Conservation (phyloP, 2,329 filamentous ascomycete species). For the Colletotrichum sp. region DNA sequence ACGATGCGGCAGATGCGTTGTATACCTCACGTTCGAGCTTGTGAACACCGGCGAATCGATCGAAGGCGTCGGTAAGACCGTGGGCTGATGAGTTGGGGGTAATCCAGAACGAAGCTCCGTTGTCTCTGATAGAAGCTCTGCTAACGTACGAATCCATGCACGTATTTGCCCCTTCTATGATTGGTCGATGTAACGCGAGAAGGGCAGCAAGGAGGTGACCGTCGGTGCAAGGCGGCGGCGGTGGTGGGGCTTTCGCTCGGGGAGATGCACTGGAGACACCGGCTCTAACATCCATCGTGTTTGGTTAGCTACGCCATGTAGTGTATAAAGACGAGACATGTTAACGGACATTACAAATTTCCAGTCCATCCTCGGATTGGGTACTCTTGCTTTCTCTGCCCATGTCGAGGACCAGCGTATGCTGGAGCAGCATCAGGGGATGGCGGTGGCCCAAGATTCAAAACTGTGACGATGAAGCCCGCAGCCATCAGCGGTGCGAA, state of each 20-base stretch:
- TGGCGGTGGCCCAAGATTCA: not conserved
- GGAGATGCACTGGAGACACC: not conserved
- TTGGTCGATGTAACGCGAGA: not conserved
- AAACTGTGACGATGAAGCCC: not conserved
- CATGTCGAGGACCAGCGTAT: not conserved
- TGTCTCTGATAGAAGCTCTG: not conserved
- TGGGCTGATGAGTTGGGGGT: not conserved
- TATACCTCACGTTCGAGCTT: not conserved
- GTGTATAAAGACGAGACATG: not conserved
- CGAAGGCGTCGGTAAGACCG: not conserved
- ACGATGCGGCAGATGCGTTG: not conserved
- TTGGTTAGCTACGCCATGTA: rapidly evolving
- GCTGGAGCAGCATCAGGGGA: not conserved
- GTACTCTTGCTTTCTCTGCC: not conserved
- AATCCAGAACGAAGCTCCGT: not conserved
- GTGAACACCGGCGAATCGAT: not conserved
- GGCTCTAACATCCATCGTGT: not conserved
- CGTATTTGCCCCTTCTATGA: not conserved
- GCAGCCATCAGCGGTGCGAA: not conserved
- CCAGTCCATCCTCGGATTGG: not conserved
- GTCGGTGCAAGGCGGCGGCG: not conserved
- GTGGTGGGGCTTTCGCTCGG: not conserved
- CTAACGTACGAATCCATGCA: not conserved
- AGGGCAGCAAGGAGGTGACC: not conserved
- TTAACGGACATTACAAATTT: not conserved